Percentiles rank a stretch among this genome's conserved stretches.
These are phyloP conservation scores for Davidsoniella neocaledoniae DNA, from an alignment of 2,329 filamentous ascomycete genomes.

Conservation along the genomic window DNA sequence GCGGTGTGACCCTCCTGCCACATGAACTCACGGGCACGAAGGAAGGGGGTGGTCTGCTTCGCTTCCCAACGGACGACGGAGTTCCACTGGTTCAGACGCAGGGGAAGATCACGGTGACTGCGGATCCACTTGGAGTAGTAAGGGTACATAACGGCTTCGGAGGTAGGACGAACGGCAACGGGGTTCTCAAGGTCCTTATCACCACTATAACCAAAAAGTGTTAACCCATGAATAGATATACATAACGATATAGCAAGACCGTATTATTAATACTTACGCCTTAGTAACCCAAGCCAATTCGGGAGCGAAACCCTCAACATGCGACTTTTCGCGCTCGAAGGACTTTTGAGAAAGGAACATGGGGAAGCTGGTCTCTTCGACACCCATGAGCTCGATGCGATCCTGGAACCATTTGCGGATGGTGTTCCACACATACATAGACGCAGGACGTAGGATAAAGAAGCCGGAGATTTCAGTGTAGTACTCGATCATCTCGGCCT, in stretches of 20 bases:
- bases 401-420: slow-evolving; percentile 52
- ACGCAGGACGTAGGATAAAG: slow-evolving; percentile 68
- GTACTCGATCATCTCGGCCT: slow-evolving; percentile 96
- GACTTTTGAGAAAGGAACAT: slow-evolving; percentile 91
- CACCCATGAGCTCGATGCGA: slow-evolving; percentile 77
- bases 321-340: slow-evolving; percentile 75
- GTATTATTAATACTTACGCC: slow-evolving; percentile 34
- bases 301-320: slow-evolving; percentile 96
- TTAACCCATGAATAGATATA: no score
- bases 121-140: slow-evolving; percentile 97
- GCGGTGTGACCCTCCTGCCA: slow-evolving; percentile 96
- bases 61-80: slow-evolving; percentile 87
- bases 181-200: slow-evolving; percentile 80
- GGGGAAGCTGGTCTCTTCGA: slow-evolving; percentile 92
- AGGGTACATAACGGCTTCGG: slow-evolving; percentile 77
- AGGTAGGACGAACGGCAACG: slow-evolving; percentile 50
- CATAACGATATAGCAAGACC: no score
- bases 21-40: slow-evolving; percentile 84
- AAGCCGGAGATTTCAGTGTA: slow-evolving; percentile 89
- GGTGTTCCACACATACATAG: slow-evolving; percentile 50
- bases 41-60: slow-evolving; percentile 76
- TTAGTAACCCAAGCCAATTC: slow-evolving; percentile 82
- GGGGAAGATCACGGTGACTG: slow-evolving; percentile 82
- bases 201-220: slow-evolving; percentile 36
- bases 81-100: slow-evolving; percentile 97